phyloP scores from a whole-genome alignment of 257 asterid species.

The Linaria vulgaris region DNA sequence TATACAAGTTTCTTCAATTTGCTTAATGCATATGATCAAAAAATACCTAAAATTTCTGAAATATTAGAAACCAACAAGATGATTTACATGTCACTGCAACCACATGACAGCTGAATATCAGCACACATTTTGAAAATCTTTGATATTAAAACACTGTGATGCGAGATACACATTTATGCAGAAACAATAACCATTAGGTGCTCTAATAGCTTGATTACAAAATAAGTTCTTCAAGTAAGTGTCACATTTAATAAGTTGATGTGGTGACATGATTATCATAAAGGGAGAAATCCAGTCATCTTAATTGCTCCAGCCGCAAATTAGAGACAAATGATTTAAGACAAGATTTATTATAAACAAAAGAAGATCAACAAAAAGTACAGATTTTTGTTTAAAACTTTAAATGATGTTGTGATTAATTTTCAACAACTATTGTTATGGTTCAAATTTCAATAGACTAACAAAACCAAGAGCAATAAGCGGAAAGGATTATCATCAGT shows the following conservation, averaged over 20 bases:
- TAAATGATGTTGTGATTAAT: background rate
- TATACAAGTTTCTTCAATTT: conserved; percentile 16
- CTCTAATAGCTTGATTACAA: background rate
- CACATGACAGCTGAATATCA: background rate
- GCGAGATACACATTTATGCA: too few relatives aligned
- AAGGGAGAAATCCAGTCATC: too few relatives aligned
- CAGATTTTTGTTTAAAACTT: background rate
- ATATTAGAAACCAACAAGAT: conserved; percentile 7
- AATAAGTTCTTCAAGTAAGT: too few relatives aligned
- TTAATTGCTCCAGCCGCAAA: too few relatives aligned
- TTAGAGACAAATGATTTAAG: background rate
- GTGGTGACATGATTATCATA: conserved; percentile 3
- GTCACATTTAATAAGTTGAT: background rate
- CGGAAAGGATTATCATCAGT: conserved; percentile 19
- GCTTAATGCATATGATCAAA: conserved; percentile 17
- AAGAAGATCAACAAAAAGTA: too few relatives aligned
- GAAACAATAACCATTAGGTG: background rate
- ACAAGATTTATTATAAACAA: background rate
- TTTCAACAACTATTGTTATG: background rate
- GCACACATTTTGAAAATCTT: background rate
- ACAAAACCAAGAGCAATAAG: conserved; percentile 5
- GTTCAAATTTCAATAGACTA: conserved; percentile 5
- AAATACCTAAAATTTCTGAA: background rate
- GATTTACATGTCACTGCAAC: conserved; percentile 4
- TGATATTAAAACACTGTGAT: too few relatives aligned